Conservation (phyloP, 208 protist species). For the Leishmania turanica region DNA sequence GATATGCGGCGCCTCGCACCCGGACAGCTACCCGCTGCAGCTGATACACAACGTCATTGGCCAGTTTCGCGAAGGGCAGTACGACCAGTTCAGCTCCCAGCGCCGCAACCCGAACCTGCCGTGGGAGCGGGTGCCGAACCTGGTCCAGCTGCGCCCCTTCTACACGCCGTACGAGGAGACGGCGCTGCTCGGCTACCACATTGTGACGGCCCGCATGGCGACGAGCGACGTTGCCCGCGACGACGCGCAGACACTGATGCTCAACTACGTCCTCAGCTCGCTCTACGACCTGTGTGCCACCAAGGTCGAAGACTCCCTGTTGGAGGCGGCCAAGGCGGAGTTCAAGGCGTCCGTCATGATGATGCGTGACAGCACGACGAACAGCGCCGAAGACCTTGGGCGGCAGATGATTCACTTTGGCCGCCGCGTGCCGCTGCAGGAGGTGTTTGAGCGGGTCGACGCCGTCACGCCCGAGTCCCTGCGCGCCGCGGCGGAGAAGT, state of each 20-base stretch:
- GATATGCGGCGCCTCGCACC: constrained; percentile 86
- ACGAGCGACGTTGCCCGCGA: constrained; percentile 44
- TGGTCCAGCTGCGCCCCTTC: constrained; percentile 86
- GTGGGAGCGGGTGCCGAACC: constrained; percentile 65
- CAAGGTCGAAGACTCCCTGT: constrained; percentile 66
- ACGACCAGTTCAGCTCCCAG: constrained; percentile 76
- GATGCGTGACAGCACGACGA: constrained; percentile 95
- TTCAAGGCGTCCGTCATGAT: constrained; percentile 94
- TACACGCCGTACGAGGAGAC: constrained; percentile 93
- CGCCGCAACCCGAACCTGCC: constrained; percentile 68
- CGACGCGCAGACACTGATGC: constrained; percentile 69
- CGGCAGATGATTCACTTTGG: constrained; percentile 96
- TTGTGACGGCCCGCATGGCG: constrained; percentile 69
- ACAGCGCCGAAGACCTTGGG: constrained; percentile 96
- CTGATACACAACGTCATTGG: constrained; percentile 95
- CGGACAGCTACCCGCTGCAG: constrained; percentile 93
- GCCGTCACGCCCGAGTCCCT: constrained; percentile 88
- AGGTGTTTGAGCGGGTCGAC: constrained; percentile 94
- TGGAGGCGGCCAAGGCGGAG: constrained; percentile 94
- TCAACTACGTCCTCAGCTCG: constrained; percentile 71
- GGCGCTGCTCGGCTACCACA: constrained; percentile 88
- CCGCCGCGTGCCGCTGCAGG: constrained; percentile 84
- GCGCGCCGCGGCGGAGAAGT: constrained; percentile 70
- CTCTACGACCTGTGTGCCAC: constrained; percentile 71
- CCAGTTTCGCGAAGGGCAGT: constrained; percentile 86